Percentiles rank a stretch among this genome's conserved stretches.
phyloP scores from a whole-genome alignment of 352 stramenopile species.

The Blastocystis hominis region DNA sequence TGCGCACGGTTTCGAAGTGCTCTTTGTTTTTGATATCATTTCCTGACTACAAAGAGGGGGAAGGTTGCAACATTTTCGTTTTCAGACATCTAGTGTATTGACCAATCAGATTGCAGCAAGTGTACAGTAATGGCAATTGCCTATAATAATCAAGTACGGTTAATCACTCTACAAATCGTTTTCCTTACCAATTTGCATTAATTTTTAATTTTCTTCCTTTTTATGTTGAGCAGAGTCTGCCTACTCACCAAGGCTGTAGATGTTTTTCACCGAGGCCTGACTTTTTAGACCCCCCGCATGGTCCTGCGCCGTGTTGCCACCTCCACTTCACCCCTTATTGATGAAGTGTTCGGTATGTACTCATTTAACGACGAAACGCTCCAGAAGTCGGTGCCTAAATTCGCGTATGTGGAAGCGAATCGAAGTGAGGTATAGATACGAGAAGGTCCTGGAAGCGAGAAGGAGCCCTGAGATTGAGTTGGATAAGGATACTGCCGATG shows the following conservation, averaged over 20 bases:
- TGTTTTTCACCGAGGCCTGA: not conserved
- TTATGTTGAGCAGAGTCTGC: slow-evolving; percentile 9
- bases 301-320: slow-evolving; percentile 2
- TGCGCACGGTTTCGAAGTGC: not conserved
- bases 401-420: not conserved
- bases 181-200: not conserved
- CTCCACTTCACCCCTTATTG: slow-evolving; percentile 11
- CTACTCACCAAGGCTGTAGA: slow-evolving; percentile 9
- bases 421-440: not conserved
- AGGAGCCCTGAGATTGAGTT: slow-evolving; percentile 28
- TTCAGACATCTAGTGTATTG: not conserved
- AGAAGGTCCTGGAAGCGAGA: slow-evolving; percentile 26
- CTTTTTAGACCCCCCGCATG: not conserved
- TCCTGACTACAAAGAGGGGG: not conserved
- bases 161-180: not conserved
- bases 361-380: slow-evolving; percentile 53
- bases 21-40: not conserved
- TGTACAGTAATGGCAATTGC: not conserved
- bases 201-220: slow-evolving; percentile 1
- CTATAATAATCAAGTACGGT: not conserved
- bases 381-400: slow-evolving; percentile 29
- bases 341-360: slow-evolving; percentile 56
- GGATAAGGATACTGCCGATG: slow-evolving; percentile 54
- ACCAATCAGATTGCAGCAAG: slow-evolving; percentile 30
- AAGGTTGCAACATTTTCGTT: not conserved